Evolutionary conservation across 192 early-diverging fungal species (phyloP).

Genomic region (Powellomyces hirtus): DNA sequence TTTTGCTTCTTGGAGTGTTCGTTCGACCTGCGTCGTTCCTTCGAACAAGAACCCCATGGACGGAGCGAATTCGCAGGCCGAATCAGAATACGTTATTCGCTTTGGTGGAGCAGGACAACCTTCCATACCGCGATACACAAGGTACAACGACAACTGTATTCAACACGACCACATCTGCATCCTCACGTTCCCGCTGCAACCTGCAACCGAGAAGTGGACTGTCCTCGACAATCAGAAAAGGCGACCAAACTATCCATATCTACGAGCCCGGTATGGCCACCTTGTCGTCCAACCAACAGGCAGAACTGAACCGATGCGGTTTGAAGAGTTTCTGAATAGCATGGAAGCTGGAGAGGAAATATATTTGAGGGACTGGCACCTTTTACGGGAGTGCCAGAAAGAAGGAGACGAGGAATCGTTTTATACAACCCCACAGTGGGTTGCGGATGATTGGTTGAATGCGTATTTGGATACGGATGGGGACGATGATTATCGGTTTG

Average conservation of each 20-base stretch:
- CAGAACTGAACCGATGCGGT: background rate
- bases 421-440: constrained; percentile 14
- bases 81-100: background rate
- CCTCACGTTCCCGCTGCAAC: constrained; percentile 9
- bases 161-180: background rate
- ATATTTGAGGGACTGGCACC: constrained; percentile 25
- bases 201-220: constrained; percentile 18
- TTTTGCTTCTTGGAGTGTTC: no score
- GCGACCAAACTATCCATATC: constrained; percentile 7
- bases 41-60: no score
- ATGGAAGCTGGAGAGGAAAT: constrained; percentile 5
- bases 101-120: constrained; percentile 5
- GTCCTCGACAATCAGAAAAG: background rate
- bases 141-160: background rate
- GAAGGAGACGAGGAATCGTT: background rate
- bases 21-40: no score
- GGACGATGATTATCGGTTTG: constrained; percentile 29
- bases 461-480: background rate
- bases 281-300: constrained; percentile 2
- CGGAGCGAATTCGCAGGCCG: no score
- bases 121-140: constrained; percentile 7
- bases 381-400: constrained; percentile 2
- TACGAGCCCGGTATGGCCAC: background rate
- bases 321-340: constrained; percentile 4
- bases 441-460: constrained; percentile 24